These are phyloP conservation scores for Euphorbia celastroides DNA, from an alignment of 441 rosid species.

Conservation along the genomic window DNA sequence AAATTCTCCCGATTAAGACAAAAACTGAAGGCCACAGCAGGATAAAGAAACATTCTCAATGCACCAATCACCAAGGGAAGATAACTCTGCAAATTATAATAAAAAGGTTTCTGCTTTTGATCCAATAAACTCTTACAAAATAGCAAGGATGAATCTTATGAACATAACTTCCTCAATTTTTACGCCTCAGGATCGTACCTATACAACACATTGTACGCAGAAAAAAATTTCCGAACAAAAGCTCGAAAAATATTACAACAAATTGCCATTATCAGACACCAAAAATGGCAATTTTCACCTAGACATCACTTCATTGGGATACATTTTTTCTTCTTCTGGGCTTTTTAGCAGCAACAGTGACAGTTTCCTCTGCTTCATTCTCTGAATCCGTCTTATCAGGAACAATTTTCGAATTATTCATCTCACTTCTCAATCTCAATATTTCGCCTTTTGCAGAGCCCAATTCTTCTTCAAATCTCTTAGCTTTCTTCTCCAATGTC, in stretches of 20 bases:
- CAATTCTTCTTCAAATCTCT: constrained; percentile 67
- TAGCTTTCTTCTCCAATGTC: constrained; percentile 54
- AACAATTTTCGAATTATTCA: constrained; percentile 15
- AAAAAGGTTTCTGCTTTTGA: background rate
- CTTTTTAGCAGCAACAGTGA: constrained; percentile 52
- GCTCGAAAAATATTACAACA: constrained; percentile 5
- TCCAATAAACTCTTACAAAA: background rate
- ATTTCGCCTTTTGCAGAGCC: constrained; percentile 85
- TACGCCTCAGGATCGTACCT: constrained; percentile 9
- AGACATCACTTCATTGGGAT: constrained; percentile 19
- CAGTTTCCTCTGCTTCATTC: constrained; percentile 34
- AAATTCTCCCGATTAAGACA: too few species aligned
- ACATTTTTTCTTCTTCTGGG: constrained; percentile 44
- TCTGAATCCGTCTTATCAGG: constrained; percentile 1
- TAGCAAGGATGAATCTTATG: background rate
- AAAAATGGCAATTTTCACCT: background rate
- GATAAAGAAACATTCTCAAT: background rate
- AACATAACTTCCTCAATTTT: constrained; percentile 14
- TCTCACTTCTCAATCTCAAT: constrained; percentile 59
- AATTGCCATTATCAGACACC: constrained; percentile 1
- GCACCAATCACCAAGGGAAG: background rate
- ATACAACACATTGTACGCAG: constrained; percentile 8
- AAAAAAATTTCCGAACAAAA: background rate
- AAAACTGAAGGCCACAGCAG: background rate
- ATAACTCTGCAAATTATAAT: background rate